Evolutionary conservation across 495 filamentous ascomycete genomes (phyloP).

Genomic region (Penicillium desertorum): DNA sequence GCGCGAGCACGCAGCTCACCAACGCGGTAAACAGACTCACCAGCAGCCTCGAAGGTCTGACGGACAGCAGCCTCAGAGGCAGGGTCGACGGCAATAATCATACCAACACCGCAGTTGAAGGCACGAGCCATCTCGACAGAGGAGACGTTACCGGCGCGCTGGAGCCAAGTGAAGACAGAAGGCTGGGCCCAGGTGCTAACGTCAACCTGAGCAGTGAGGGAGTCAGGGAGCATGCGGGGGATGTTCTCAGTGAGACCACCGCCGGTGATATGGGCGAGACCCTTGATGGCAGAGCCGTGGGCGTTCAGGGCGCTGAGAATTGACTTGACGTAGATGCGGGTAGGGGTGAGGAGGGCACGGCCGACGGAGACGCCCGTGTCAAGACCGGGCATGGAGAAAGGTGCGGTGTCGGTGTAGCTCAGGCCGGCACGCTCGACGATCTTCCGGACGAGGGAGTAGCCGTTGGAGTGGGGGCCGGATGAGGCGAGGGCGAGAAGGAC

Average conservation of each 20-base stretch:
- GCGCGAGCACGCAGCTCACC: constrained; percentile 60
- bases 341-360: constrained; percentile 72
- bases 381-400: constrained; percentile 63
- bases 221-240: constrained; percentile 80
- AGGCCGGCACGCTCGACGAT: constrained; percentile 74
- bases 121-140: constrained; percentile 77
- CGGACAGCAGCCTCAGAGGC: constrained; percentile 27
- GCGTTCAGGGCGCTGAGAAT: constrained; percentile 59
- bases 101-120: constrained; percentile 94
- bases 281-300: constrained; percentile 70
- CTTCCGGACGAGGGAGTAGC: constrained; percentile 88
- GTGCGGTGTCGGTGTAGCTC: constrained; percentile 64
- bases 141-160: constrained; percentile 69
- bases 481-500: constrained; percentile 79
- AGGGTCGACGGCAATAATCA: constrained; percentile 75
- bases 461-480: constrained; percentile 88
- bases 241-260: constrained; percentile 91
- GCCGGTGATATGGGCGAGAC: constrained; percentile 94
- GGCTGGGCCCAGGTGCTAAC: constrained; percentile 69
- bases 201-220: constrained; percentile 75
- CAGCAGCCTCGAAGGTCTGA: constrained; percentile 56
- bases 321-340: constrained; percentile 75
- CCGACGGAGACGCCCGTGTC: constrained; percentile 55
- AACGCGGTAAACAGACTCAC: constrained; percentile 76
- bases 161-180: constrained; percentile 80